phyloP scores from a whole-genome alignment of 2,329 filamentous ascomycete genomes.

The Xylaria sp. region DNA sequence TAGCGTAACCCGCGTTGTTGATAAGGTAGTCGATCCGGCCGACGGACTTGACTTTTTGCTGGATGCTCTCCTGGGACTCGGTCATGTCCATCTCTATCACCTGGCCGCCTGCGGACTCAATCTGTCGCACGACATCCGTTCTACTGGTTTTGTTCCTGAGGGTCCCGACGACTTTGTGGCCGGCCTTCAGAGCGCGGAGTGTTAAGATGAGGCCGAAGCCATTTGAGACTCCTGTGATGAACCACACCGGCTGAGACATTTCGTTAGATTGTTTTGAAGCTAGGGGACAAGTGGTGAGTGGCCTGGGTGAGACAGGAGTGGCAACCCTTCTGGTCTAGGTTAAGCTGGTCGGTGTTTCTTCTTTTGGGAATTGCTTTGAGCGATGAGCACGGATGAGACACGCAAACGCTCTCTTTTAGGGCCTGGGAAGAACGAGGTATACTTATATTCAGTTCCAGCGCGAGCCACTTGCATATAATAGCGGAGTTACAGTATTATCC shows the following conservation, averaged over 20 bases:
- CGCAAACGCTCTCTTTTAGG: background rate
- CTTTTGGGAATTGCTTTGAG: background rate
- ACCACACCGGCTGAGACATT: conserved; percentile 37
- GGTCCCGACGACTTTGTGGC: conserved; percentile 42
- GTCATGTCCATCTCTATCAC: conserved; percentile 42
- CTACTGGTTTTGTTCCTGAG: conserved; percentile 39
- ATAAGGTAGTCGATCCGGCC: conserved; percentile 40
- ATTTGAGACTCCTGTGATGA: conserved; percentile 45
- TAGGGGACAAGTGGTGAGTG: too few species aligned
- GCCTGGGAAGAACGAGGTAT: background rate
- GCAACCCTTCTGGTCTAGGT: background rate
- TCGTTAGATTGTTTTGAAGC: background rate
- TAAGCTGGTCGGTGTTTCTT: background rate
- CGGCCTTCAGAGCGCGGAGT: conserved; percentile 38
- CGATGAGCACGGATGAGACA: background rate
- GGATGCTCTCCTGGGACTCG: conserved; percentile 38
- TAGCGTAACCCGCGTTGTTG: conserved; percentile 40
- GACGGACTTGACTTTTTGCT: conserved; percentile 34
- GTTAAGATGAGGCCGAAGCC: conserved; percentile 42
- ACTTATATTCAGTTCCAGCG: background rate
- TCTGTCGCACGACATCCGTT: conserved; percentile 33
- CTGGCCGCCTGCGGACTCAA: conserved; percentile 38
- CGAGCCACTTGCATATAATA: background rate
- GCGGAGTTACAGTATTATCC: conserved; percentile 6
- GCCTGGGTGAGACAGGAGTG: too few species aligned